Conservation (phyloP, 2,329 filamentous ascomycete species). For the Elsinoe batatas region DNA sequence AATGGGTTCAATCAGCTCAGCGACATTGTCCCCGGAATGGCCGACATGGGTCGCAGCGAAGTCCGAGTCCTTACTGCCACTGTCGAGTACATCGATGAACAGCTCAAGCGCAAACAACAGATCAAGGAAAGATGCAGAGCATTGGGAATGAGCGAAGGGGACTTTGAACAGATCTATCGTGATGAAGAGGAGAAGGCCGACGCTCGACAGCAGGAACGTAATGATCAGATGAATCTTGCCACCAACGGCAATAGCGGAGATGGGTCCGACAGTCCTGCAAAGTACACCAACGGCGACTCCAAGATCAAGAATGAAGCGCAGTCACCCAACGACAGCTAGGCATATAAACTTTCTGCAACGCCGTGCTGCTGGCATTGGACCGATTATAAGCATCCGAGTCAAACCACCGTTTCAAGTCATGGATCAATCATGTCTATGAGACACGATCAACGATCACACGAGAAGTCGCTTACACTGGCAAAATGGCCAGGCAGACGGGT, state of each 20-base stretch:
- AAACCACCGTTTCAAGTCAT: conserved; percentile 8
- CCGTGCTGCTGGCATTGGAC: neutral
- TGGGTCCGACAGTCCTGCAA: conserved; percentile 5
- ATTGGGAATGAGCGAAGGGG: conserved; percentile 18
- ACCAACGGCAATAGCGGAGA: neutral
- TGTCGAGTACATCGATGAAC: conserved; percentile 34
- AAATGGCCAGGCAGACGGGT: neutral
- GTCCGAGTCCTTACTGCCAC: conserved; percentile 62
- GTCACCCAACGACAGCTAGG: conserved; percentile 1
- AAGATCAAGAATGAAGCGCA: conserved; percentile 6
- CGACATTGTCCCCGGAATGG: conserved; percentile 67
- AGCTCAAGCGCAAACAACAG: conserved; percentile 29
- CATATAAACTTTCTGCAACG: too few species aligned
- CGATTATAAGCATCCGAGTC: neutral
- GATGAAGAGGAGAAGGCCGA: conserved; percentile 13
- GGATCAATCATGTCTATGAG: neutral
- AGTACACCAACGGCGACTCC: neutral
- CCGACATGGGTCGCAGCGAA: conserved; percentile 76
- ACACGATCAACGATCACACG: conserved; percentile 2
- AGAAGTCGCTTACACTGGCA: neutral
- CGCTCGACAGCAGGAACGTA: conserved; percentile 12
- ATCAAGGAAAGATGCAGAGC: conserved; percentile 28
- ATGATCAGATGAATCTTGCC: neutral
- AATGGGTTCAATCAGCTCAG: conserved; percentile 76
- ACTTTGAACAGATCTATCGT: conserved; percentile 20